phyloP scores from a whole-genome alignment of 352 stramenopile species.

The Phytopythium oedochilum region DNA sequence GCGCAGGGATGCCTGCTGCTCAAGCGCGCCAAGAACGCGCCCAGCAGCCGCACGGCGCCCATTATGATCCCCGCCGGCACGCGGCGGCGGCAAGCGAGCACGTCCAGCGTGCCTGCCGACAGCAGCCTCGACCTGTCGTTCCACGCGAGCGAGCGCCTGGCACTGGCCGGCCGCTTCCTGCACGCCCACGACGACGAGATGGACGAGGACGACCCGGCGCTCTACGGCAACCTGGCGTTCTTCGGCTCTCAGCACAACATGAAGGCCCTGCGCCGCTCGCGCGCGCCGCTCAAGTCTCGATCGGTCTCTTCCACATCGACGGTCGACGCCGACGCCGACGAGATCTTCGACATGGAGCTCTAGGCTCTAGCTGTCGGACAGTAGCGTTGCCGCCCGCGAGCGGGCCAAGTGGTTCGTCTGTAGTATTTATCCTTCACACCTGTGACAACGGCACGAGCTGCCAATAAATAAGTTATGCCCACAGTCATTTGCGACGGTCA shows the following conservation, averaged over 20 bases:
- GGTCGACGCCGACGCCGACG: conserved; percentile 27
- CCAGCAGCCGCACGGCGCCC: conserved; percentile 37
- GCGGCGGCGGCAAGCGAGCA: conserved; percentile 10
- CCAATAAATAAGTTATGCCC: conserved; percentile 6
- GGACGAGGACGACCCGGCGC: conserved; percentile 55
- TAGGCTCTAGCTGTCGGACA: conserved; percentile 12
- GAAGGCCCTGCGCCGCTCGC: conserved; percentile 6
- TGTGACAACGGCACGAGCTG: too few species aligned
- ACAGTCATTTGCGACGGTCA: not conserved
- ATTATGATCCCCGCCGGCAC: conserved; percentile 44
- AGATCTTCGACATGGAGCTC: conserved; percentile 75
- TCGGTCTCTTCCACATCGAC: conserved; percentile 7
- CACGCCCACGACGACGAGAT: conserved; percentile 23
- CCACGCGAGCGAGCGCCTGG: conserved; percentile 25
- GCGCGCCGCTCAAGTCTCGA: not conserved
- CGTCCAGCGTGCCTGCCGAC: conserved; percentile 11
- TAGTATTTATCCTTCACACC: not conserved
- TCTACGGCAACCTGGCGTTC: conserved; percentile 69
- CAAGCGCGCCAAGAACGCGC: conserved; percentile 20
- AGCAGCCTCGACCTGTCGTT: conserved; percentile 26
- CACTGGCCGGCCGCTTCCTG: conserved; percentile 19
- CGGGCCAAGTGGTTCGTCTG: not conserved
- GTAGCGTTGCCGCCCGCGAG: not conserved
- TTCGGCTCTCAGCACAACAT: conserved; percentile 46
- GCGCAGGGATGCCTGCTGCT: conserved; percentile 10